Evolutionary conservation across 768 basidiomycete species (phyloP).

Genomic region (Ramaria sp.): DNA sequence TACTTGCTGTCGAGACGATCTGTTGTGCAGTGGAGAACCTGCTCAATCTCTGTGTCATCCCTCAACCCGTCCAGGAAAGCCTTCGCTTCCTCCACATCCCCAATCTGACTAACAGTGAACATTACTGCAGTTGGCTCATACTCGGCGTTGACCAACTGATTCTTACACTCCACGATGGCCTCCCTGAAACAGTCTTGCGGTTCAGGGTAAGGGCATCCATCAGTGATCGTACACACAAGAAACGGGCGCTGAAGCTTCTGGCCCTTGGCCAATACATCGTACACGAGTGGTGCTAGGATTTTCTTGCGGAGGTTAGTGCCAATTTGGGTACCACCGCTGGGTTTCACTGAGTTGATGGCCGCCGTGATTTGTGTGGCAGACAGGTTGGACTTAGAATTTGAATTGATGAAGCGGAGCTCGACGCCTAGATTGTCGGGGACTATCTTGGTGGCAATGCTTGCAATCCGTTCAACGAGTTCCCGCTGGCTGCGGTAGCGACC

Average conservation of each 20-base stretch:
- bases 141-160: neutral
- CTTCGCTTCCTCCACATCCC: neutral
- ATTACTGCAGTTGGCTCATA: slow-evolving; percentile 8
- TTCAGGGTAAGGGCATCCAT: too few species aligned
- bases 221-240: too few species aligned
- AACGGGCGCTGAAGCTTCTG: neutral
- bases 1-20: slow-evolving; percentile 8
- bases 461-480: slow-evolving; percentile 12
- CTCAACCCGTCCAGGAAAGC: slow-evolving; percentile 1
- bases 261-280: neutral
- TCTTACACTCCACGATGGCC: slow-evolving; percentile 4
- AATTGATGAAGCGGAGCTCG: slow-evolving; percentile 20
- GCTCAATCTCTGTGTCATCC: neutral
- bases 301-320: slow-evolving; percentile 4
- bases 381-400: neutral
- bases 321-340: slow-evolving; percentile 4
- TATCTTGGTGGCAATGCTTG: slow-evolving; percentile 16
- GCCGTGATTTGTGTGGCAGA: neutral
- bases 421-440: slow-evolving; percentile 18
- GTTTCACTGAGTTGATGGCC: neutral
- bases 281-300: slow-evolving; percentile 9
- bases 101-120: slow-evolving; percentile 11
- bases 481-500: slow-evolving; percentile 13
- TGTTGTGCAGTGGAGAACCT: slow-evolving; percentile 6
- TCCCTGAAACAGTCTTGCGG: too few species aligned